A percentile compares a stretch with the other conserved stretches of the same genome.
These are phyloP conservation scores for Xylaria sp. DNA, from an alignment of 2,329 filamentous ascomycete genomes.

Conservation along the genomic window DNA sequence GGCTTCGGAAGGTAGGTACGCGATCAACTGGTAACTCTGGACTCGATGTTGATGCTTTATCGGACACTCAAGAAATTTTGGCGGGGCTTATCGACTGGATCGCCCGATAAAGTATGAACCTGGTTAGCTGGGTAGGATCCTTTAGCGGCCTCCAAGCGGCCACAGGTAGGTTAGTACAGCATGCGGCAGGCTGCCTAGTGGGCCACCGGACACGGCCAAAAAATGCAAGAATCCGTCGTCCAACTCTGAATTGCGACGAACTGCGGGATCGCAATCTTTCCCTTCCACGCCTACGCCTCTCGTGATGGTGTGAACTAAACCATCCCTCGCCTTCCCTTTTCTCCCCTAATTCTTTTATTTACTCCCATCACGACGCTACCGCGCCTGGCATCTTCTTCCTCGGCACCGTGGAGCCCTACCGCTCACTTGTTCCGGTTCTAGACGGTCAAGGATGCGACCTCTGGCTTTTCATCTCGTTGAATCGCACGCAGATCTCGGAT, in stretches of 20 bases:
- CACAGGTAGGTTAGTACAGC: conserved; percentile 6
- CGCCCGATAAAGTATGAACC: neutral
- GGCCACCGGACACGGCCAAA: conserved; percentile 30
- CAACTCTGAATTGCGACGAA: conserved; percentile 33
- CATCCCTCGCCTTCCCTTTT: conserved; percentile 3
- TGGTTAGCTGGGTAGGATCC: conserved; percentile 13
- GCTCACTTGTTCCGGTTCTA: conserved; percentile 5
- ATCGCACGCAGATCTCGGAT: conserved; percentile 24
- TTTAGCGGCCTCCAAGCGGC: conserved; percentile 8
- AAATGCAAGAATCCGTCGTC: conserved; percentile 34
- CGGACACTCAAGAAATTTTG: conserved; percentile 31
- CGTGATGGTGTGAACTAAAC: conserved; percentile 16
- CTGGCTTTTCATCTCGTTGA: conserved; percentile 25
- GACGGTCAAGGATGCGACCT: conserved; percentile 44
- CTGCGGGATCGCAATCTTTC: conserved; percentile 32
- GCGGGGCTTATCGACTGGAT: conserved; percentile 33
- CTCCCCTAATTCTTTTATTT: neutral
- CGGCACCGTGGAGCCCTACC: conserved; percentile 9
- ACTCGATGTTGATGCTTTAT: neutral
- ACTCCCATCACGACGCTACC: conserved; percentile 14
- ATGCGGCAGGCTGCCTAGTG: conserved; percentile 8
- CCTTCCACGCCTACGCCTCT: neutral
- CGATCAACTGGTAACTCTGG: too few relatives aligned
- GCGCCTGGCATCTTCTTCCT: conserved; percentile 6
- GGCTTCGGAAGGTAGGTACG: neutral